Evolutionary conservation across 352 stramenopile genomes (phyloP).

Genomic region (Phytophthora constricta): DNA sequence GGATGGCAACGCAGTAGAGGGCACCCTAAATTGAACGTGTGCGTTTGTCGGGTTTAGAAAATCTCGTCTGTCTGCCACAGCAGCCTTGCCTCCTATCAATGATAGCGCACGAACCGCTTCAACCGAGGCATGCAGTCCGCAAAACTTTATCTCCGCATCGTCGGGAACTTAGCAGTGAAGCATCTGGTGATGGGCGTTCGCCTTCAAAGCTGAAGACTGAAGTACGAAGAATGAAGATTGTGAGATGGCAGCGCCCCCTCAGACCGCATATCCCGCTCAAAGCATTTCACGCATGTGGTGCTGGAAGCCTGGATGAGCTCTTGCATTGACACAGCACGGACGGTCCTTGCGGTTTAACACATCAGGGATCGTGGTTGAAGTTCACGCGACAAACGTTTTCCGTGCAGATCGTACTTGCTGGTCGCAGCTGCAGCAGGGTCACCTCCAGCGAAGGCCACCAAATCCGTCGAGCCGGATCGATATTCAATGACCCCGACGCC

Average conservation of each 20-base stretch:
- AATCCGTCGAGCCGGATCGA: too few species aligned
- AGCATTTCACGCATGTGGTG: background rate
- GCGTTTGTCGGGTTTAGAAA: constrained; percentile 21
- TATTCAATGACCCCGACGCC: too few species aligned
- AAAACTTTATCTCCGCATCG: constrained; percentile 10
- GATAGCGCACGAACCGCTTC: constrained; percentile 17
- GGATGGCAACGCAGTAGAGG: constrained; percentile 1
- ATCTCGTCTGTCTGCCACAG: too few species aligned
- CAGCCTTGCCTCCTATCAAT: too few species aligned
- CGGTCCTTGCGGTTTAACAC: constrained; percentile 38
- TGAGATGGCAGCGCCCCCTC: constrained; percentile 19
- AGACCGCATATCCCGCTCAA: constrained; percentile 17
- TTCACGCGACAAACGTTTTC: too few species aligned
- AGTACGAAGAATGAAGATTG: constrained; percentile 36
- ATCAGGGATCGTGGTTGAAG: constrained; percentile 36
- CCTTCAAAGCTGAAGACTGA: constrained; percentile 4
- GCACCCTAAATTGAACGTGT: too few species aligned
- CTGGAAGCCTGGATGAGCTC: too few species aligned
- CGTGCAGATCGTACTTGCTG: too few species aligned
- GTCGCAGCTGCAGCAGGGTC: too few species aligned
- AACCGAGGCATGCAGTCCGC: constrained; percentile 3
- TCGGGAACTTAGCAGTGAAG: constrained; percentile 10
- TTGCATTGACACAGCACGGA: constrained; percentile 5
- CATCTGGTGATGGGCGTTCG: constrained; percentile 4
- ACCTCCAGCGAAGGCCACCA: too few species aligned